Percentiles rank a stretch among this genome's conserved stretches.
phyloP scores from a whole-genome alignment of 768 basidiomycete genomes.

The Amanita brunnescens region DNA sequence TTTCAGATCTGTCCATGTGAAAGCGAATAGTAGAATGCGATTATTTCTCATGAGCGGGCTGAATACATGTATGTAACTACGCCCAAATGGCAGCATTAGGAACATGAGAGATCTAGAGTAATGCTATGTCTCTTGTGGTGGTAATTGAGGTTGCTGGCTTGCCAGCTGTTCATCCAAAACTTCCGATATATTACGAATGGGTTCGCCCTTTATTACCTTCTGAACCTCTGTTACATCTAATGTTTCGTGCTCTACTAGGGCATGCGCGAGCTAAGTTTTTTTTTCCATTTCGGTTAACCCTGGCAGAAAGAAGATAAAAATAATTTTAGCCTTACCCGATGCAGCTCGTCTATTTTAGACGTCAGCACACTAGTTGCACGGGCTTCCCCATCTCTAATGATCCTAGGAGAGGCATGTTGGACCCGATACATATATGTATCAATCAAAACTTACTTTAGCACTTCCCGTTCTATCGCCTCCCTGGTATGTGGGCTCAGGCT shows the following conservation, averaged over 20 bases:
- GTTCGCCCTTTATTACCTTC: conserved; percentile 78
- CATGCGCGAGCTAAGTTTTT: conserved; percentile 67
- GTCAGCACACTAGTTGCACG: conserved; percentile 60
- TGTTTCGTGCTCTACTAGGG: conserved; percentile 93
- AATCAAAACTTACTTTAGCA: conserved; percentile 52
- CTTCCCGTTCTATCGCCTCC: conserved; percentile 84
- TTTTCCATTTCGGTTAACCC: background rate
- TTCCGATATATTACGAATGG: conserved; percentile 62
- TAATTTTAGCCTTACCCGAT: conserved; percentile 47
- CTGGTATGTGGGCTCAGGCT: conserved; percentile 66
- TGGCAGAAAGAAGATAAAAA: background rate
- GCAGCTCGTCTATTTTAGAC: conserved; percentile 63
- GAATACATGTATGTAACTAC: background rate
- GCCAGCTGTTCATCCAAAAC: conserved; percentile 51
- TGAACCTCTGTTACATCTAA: conserved; percentile 79
- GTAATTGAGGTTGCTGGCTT: conserved; percentile 13
- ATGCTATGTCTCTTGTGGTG: background rate
- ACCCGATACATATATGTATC: conserved; percentile 7
- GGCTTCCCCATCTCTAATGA: conserved; percentile 63
- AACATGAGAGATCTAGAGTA: background rate
- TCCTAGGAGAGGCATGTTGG: conserved; percentile 25
- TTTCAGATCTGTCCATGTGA: background rate
- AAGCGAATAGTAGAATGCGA: background rate
- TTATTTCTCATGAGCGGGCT: background rate
- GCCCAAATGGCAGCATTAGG: background rate